Evolutionary conservation across 2,329 filamentous ascomycete genomes (phyloP).

Genomic region (Geosmithia putterillii): DNA sequence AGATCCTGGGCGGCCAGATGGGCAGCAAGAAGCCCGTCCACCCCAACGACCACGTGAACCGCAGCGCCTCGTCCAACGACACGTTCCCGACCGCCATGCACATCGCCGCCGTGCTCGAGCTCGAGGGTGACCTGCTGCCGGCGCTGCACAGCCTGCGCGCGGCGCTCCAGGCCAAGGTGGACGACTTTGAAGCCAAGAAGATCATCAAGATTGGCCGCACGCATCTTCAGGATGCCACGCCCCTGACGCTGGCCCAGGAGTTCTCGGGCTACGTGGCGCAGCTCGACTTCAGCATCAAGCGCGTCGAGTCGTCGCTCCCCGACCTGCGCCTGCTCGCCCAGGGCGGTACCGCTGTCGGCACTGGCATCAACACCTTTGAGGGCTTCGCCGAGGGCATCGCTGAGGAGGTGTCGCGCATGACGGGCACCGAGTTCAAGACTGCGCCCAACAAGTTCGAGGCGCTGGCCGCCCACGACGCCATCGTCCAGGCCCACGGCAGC

Average conservation of each 20-base stretch:
- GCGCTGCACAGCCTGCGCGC: constrained; percentile 69
- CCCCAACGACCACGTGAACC: constrained; percentile 99
- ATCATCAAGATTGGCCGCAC: constrained; percentile 99
- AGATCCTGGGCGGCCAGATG: constrained; percentile 89
- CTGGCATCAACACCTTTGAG: constrained; percentile 92
- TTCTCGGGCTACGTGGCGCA: constrained; percentile 97
- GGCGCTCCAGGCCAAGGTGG: constrained; percentile 77
- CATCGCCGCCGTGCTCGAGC: constrained; percentile 90
- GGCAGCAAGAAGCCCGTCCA: constrained; percentile 97
- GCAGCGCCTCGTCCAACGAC: constrained; percentile 96
- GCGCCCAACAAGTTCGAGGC: constrained; percentile 99
- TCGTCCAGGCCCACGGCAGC: constrained; percentile 86
- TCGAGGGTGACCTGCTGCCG: constrained; percentile 77
- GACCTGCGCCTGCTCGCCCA: constrained; percentile 82
- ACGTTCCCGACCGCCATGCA: constrained; percentile 99
- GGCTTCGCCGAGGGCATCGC: constrained; percentile 93
- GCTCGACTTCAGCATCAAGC: constrained; percentile 80
- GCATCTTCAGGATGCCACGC: constrained; percentile 94
- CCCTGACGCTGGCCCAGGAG: constrained; percentile 89
- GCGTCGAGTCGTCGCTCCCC: constrained; percentile 71
- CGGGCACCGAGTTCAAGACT: constrained; percentile 85
- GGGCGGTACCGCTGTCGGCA: constrained; percentile 93
- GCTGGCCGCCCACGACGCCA: constrained; percentile 86
- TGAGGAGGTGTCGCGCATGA: constrained; percentile 82
- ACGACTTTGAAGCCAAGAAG: constrained; percentile 70